Conservation (phyloP, 805 yeast genomes). For the Suhomyces sp. region DNA sequence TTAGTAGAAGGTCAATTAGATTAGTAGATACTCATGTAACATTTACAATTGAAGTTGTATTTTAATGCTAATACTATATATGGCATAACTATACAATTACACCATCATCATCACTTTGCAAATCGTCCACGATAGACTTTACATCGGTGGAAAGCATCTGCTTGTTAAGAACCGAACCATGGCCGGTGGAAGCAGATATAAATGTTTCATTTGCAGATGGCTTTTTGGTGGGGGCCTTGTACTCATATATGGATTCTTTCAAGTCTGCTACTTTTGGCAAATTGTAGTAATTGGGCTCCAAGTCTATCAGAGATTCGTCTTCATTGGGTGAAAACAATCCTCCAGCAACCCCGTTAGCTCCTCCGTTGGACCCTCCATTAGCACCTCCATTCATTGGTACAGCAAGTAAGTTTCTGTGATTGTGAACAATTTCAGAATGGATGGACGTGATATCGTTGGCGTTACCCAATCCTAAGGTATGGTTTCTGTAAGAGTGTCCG, state of each 20-base stretch:
- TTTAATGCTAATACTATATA: not conserved
- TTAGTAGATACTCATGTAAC: not conserved
- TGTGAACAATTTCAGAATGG: slow-evolving; percentile 30
- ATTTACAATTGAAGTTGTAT: not conserved
- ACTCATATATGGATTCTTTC: slow-evolving; percentile 22
- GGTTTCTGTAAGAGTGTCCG: slow-evolving; percentile 5
- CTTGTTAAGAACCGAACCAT: slow-evolving; percentile 28
- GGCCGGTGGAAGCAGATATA: slow-evolving; percentile 9
- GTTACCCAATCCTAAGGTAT: slow-evolving; percentile 35
- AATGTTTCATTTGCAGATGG: slow-evolving; percentile 6
- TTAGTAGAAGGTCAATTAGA: not conserved
- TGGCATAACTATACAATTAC: slow-evolving; percentile 16
- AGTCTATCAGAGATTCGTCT: slow-evolving; percentile 2
- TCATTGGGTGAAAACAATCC: not conserved
- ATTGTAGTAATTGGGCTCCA: slow-evolving; percentile 1
- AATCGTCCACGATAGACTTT: slow-evolving; percentile 30
- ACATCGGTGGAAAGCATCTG: slow-evolving; percentile 33
- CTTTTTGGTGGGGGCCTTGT: not conserved
- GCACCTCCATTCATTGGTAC: not conserved
- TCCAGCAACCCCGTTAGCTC: not conserved
- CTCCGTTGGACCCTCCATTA: not conserved
- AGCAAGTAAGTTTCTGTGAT: slow-evolving; percentile 1
- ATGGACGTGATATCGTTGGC: slow-evolving; percentile 40
- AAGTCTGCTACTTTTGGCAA: slow-evolving; percentile 38
- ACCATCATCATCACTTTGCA: slow-evolving; percentile 34